A percentile compares a stretch with the other conserved stretches of the same genome.
Evolutionary conservation across 2,329 filamentous ascomycete species (phyloP).

Genomic region (Hypoxylon sp.): DNA sequence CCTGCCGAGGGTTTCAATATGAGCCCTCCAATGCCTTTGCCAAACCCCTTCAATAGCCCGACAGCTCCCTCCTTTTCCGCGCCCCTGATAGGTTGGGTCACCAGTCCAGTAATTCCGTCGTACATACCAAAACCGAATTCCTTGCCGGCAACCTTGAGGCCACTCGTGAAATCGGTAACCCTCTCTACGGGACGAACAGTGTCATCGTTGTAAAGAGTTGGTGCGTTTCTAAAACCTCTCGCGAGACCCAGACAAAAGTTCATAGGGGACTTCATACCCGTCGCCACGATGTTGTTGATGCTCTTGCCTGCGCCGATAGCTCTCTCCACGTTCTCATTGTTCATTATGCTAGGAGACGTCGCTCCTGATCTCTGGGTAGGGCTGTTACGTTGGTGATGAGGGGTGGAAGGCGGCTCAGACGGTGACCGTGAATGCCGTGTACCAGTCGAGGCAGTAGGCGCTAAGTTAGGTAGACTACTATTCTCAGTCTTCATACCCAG

Average conservation of each 20-base stretch:
- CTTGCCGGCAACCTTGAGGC: constrained; percentile 81
- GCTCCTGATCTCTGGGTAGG: constrained; percentile 22
- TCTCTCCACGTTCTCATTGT: constrained; percentile 63
- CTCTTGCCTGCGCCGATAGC: constrained; percentile 76
- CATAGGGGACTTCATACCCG: constrained; percentile 84
- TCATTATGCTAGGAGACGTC: constrained; percentile 46
- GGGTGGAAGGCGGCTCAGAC: constrained; percentile 28
- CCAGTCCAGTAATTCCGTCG: constrained; percentile 83
- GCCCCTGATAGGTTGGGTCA: constrained; percentile 81
- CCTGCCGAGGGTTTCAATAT: constrained; percentile 86
- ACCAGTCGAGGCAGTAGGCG: constrained; percentile 26
- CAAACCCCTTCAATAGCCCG: constrained; percentile 83
- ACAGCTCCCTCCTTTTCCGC: constrained; percentile 71
- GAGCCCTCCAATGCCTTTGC: constrained; percentile 85
- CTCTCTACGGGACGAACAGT: constrained; percentile 83
- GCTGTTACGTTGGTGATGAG: constrained; percentile 23
- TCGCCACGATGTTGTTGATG: constrained; percentile 77
- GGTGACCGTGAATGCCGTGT: constrained; percentile 30
- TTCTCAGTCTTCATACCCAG: constrained; percentile 36
- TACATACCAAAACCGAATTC: constrained; percentile 83
- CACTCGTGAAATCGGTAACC: constrained; percentile 81
- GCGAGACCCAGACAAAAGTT: constrained; percentile 87
- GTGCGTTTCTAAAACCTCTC: constrained; percentile 89
- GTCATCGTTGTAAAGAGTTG: constrained; percentile 86
- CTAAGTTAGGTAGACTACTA: constrained; percentile 32